Base-by-base conservation (phyloP, 192 early-diverging fungal species). In the Entophlyctis helioformis region DNA sequence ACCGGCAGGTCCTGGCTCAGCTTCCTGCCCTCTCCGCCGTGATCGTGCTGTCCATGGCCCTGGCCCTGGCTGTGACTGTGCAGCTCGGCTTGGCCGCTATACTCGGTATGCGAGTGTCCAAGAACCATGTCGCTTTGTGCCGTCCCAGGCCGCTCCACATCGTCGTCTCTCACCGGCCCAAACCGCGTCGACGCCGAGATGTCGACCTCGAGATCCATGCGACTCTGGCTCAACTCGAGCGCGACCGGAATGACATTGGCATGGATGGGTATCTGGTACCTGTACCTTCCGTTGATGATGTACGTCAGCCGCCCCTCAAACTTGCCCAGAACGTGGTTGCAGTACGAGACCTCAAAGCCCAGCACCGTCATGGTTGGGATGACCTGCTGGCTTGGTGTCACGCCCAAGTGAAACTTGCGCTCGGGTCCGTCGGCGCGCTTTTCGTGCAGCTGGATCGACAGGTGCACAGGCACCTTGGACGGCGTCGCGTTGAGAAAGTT, bases 251-350 rank as follows among this genome's bases (percentile, higher is more conserved):
- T 24, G 2, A 74, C 63, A 7, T 28, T 35, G 0, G 54, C 66
- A 16, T 43, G 36, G 19, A 64, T 42, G 4, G 56, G 56, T 31
- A 74, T 44, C 29, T 61, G 60, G 40, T 70, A 69, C 44, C 55
- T 63, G 50, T 74, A 67, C 36, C 71, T 47, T 12, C 63, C 63
- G 54, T 74, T 74, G 11, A 74, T 57, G 8, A 70, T 15, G 44
- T 74, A 74, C 0, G 52, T 69, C 1, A 74, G 35, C 20, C 56
- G 59, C 0, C 39, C 31, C 13, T 45, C 39, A 35, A 53, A 56
- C 8, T 15, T 46, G 13, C 61, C 58, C 3, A 51, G 38, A 1
- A 15, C 43, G 34, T 62, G 20, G 12, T 40, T 53, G 20, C 47
- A 28, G 28, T 67, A 59, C 8, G 37, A 21, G 12, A 67, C 55